Percentiles rank a stretch among this genome's conserved stretches.
Conservation (phyloP, 305 asterid genomes). For the Fraxinus baroniana region DNA sequence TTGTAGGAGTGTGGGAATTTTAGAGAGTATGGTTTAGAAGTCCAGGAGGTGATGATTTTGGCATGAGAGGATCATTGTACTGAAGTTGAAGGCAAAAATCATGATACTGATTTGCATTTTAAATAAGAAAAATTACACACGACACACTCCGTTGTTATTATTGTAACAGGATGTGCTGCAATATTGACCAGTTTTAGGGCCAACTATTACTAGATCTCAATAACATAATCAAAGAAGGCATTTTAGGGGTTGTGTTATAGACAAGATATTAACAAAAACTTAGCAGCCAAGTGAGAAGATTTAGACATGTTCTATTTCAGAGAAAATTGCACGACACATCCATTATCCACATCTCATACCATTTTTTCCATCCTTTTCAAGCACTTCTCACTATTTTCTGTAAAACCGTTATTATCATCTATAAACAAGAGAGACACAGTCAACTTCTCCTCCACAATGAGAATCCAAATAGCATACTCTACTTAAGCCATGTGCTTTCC, state of each 20-base stretch:
- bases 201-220: not conserved
- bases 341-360: not conserved
- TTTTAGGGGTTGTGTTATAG: not conserved
- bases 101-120: not conserved
- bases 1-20: not conserved
- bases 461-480: not conserved
- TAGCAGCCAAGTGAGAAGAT: not conserved
- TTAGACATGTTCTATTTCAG: not conserved
- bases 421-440: not conserved
- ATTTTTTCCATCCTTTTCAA: not conserved
- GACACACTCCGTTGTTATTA: not conserved
- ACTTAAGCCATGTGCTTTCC: not conserved
- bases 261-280: not conserved
- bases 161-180: not conserved
- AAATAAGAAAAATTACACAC: not conserved
- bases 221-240: not conserved
- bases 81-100: not conserved
- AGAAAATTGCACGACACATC: not conserved
- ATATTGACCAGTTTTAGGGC: not conserved
- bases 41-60: not conserved
- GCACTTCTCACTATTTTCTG: not conserved
- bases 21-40: not conserved
- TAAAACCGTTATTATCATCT: not conserved
- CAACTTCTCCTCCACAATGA: not conserved
- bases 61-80: not conserved